Base-by-base conservation (phyloP, 805 yeast genomes). In the Komagataella ulmi region DNA sequence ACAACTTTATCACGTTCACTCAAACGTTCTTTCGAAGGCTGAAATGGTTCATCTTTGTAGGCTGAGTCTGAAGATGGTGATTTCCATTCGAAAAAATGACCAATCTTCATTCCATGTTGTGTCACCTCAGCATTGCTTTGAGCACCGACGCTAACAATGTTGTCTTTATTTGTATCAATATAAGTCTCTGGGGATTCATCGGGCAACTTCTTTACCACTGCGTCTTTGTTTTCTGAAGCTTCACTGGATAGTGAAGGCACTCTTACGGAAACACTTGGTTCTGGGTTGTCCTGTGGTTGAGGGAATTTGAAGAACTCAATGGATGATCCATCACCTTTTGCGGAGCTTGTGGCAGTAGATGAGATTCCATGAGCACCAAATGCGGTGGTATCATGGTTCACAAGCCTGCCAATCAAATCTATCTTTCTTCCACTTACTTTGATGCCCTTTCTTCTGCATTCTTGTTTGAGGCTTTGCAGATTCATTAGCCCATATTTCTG, bases 371-470 rank as follows among this genome's bases (percentile, higher is more conserved):
- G 52, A 17, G 24, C 44, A 18, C 40, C 53, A 18, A 24, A n/a
- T 4, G 23, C 44, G 7, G 51, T 17, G 4, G 23, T 46, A 17
- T 56, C 58, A 47, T 17, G 18, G 43, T 56, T 56, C 7, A 57
- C 49, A 46, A 68, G 53, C 55, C 72, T 59, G 53, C 67, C 69
- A 23, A 81, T 70, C 21, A 83, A 65, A 30, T 83, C 87, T 7
- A 73, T 63, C 59, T 83, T 83, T 49, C 72, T 71, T 12, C 89
- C 89, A n/a, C 78, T 66, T 0, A 81, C 74, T 57, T 75, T 79
- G 54, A 83, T 62, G 0, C 86, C 85, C 54, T 83, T 72, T 52
- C 66, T 68, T 52, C 76, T 75, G 61, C 87, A 80, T 60, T 82
- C 87, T 50, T 61, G 62, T 59, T 77, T 80, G 56, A 83, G 69